These are phyloP conservation scores for Neurospora sp. DNA, from an alignment of 495 filamentous ascomycete species.

Conservation along the genomic window DNA sequence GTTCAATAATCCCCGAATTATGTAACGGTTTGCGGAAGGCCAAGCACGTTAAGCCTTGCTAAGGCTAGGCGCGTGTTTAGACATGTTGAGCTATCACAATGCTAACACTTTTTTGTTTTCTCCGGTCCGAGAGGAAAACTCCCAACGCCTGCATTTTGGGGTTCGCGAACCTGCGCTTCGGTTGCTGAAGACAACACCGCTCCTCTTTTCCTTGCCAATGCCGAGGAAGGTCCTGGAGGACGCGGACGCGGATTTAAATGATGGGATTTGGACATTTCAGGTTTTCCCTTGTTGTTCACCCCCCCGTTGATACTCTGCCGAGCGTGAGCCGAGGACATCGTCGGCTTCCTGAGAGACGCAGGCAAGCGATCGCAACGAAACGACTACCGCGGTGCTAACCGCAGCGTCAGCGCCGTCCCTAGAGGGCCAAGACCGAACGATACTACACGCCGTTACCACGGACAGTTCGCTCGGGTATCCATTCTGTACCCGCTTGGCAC, in stretches of 20 bases:
- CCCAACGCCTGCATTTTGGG: neutral
- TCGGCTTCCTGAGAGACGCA: neutral
- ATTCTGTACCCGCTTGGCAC: neutral
- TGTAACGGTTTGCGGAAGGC: neutral
- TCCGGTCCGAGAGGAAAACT: neutral
- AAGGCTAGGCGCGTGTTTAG: neutral
- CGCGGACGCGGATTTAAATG: neutral
- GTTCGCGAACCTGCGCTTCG: neutral
- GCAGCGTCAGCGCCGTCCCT: neutral
- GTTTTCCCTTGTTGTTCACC: neutral
- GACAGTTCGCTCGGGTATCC: neutral
- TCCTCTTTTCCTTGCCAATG: neutral
- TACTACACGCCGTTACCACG: neutral
- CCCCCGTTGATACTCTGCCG: neutral
- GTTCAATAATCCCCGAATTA: neutral
- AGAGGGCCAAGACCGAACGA: neutral
- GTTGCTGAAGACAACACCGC: neutral
- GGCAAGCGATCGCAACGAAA: neutral
- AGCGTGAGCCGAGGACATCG: neutral
- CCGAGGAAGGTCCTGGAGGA: neutral
- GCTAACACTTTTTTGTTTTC: neutral
- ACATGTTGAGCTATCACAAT: neutral
- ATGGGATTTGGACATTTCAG: neutral
- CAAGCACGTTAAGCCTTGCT: neutral
- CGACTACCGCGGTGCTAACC: neutral